Evolutionary conservation across 495 filamentous ascomycete species (phyloP), one percentile per base, ranked within the genome.

Genomic region (Margaritispora aquatica): DNA sequence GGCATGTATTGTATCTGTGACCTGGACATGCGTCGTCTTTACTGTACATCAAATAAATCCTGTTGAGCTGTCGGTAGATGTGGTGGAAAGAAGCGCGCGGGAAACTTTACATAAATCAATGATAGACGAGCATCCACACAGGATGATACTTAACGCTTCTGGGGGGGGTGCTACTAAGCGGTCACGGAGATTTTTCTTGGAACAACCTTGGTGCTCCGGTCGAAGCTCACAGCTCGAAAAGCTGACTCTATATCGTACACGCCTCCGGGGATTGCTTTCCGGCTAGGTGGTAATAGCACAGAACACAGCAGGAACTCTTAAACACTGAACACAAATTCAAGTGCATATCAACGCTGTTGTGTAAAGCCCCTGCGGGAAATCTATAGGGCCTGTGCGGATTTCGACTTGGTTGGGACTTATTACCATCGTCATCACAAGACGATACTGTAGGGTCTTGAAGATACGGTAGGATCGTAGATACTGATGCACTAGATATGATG

Each of bases 331-430:
- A 9, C 38, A 10, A n/a, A 9, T 44, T 44, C 38, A 8, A 44
- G 38, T 44, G 38, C 38, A 44, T 44, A 9, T 44, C 10, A 17
- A 44, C 7, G 5, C 38, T 44, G 38, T 17, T 3, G 38, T 44
- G 38, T 3, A 9, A 44, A 3, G 4, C 19, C 38, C 8, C 11
- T 44, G 8, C 38, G 38, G 38, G 15, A 44, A 10, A 44, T 44
- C 2, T n/a, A 44, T 17, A 44, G 38, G 51, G 22, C 22, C 27
- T 44, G 19, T 26, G 48, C 19, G n/a, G 36, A 53, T 52, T 52
- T 38, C 36, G 26, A 34, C 46, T 58, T 59, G 26, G 10, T 53
- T 49, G 57, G 57, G 57, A 59, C 48, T 53, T 38, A 46, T 44
- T 34, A 19, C 47, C 49, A 59, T 53, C 27, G 48, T 27, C 48